Evolutionary conservation across 805 yeast species (phyloP).

Genomic region (Komagataella ulmi): DNA sequence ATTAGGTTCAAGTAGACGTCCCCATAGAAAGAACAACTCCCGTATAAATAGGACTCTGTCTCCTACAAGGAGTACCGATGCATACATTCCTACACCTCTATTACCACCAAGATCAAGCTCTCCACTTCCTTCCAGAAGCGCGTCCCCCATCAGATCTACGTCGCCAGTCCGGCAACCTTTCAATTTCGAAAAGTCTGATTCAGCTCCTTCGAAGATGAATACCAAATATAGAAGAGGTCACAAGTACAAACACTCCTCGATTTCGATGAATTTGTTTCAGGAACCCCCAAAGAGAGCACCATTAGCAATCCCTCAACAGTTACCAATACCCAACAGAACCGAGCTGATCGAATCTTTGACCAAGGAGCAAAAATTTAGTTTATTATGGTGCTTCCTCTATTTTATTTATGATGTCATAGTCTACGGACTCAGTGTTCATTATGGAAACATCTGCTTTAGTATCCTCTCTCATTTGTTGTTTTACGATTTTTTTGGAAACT

Average conservation of each 20-base stretch:
- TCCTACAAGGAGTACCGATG: not conserved
- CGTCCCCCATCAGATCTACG: constrained; percentile 16
- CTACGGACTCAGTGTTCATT: constrained; percentile 40
- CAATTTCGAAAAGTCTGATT: constrained; percentile 29
- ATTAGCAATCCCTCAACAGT: constrained; percentile 41
- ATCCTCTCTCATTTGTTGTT: constrained; percentile 80
- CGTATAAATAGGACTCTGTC: not conserved
- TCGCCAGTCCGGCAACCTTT: constrained; percentile 36
- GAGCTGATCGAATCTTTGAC: constrained; percentile 56
- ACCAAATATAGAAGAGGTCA: constrained; percentile 86
- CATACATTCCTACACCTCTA: constrained; percentile 10
- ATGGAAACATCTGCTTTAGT: constrained; percentile 44
- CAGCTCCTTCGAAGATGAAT: constrained; percentile 15
- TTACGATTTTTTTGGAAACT: constrained; percentile 73
- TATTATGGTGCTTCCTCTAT: constrained; percentile 51
- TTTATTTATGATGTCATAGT: constrained; percentile 36
- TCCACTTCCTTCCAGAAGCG: constrained; percentile 13
- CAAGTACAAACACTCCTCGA: constrained; percentile 90
- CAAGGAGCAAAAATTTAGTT: constrained; percentile 39
- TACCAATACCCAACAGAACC: constrained; percentile 57
- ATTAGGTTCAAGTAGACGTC: not conserved
- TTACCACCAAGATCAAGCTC: constrained; percentile 11
- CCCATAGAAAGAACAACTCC: not conserved
- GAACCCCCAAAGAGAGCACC: constrained; percentile 75
- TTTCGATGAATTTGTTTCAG: constrained; percentile 89